Percentiles rank a stretch among this genome's conserved stretches.
phyloP scores from a whole-genome alignment of 1,139 yeast species.

The Pichia sp. region DNA sequence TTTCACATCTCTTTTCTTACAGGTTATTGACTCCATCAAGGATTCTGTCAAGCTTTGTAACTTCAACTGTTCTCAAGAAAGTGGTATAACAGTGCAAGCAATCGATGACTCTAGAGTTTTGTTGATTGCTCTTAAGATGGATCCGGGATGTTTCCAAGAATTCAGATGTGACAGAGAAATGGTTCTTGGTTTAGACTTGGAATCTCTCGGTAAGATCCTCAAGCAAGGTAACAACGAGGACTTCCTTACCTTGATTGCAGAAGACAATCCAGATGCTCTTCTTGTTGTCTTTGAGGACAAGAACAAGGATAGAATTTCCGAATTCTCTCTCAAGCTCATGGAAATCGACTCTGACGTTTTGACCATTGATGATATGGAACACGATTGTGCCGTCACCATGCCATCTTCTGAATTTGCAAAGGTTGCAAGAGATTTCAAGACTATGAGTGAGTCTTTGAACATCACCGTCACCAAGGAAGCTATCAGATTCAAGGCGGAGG shows the following conservation, averaged over 20 bases:
- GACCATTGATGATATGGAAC: constrained; percentile 90
- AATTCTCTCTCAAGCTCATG: constrained; percentile 88
- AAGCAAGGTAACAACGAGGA: constrained; percentile 91
- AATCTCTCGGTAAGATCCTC: constrained; percentile 77
- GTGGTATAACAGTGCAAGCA: constrained; percentile 92
- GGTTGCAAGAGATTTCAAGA: constrained; percentile 80
- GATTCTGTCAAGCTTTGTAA: constrained; percentile 93
- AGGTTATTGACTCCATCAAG: constrained; percentile 83
- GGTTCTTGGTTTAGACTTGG: constrained; percentile 87
- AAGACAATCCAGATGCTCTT: constrained; percentile 81
- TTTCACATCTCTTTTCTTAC: neutral
- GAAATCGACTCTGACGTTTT: constrained; percentile 94
- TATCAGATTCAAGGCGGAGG: constrained; percentile 83
- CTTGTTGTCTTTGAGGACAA: constrained; percentile 85
- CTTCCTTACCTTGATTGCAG: constrained; percentile 81
- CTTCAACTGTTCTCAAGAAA: constrained; percentile 86
- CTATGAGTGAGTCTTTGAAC: constrained; percentile 80
- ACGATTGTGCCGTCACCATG: constrained; percentile 79
- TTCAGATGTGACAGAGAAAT: constrained; percentile 95
- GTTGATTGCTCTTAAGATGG: constrained; percentile 80
- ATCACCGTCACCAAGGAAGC: constrained; percentile 88
- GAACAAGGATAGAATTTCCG: constrained; percentile 85
- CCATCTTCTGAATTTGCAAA: constrained; percentile 86
- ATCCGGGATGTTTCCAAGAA: constrained; percentile 83
- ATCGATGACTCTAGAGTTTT: constrained; percentile 97